Percentiles rank a stretch among this genome's conserved stretches.
These are phyloP conservation scores for Lasiosphaeria ovina DNA, from an alignment of 495 filamentous ascomycete genomes.

Conservation along the genomic window DNA sequence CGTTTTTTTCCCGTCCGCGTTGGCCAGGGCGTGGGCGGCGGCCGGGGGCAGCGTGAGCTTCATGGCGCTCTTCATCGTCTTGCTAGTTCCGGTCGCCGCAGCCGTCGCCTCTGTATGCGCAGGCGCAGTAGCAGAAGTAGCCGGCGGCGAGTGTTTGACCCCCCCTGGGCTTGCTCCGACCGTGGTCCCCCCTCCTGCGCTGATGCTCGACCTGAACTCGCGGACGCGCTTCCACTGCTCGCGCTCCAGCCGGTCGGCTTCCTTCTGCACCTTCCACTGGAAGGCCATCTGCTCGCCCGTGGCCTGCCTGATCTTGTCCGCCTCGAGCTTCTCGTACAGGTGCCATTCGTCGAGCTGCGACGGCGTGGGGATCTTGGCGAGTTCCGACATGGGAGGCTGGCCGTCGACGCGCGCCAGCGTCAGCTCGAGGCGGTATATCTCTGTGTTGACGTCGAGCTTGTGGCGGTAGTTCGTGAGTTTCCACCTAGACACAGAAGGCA, in stretches of 20 bases:
- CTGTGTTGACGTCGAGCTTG: constrained; percentile 28
- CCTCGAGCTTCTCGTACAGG: constrained; percentile 39
- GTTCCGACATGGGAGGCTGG: constrained; percentile 30
- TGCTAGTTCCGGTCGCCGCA: not conserved
- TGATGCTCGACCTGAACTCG: constrained; percentile 15
- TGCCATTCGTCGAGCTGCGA: constrained; percentile 50
- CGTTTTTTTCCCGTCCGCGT: not conserved
- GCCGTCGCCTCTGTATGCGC: too few species aligned
- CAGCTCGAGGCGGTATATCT: constrained; percentile 34
- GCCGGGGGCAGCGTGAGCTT: constrained; percentile 3
- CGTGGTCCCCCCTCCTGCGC: not conserved
- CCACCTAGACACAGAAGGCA: constrained; percentile 20
- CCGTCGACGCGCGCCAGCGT: constrained; percentile 32
- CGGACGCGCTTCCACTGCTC: constrained; percentile 12
- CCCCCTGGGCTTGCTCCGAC: not conserved
- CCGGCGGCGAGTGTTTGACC: too few species aligned
- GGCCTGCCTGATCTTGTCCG: constrained; percentile 24
- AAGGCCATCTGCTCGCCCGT: constrained; percentile 6
- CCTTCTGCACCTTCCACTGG: constrained; percentile 12
- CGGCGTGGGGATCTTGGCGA: constrained; percentile 38
- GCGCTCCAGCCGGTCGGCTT: constrained; percentile 9
- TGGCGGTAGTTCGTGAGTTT: constrained; percentile 38
- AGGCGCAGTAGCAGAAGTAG: too few species aligned
- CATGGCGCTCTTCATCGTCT: constrained; percentile 5
- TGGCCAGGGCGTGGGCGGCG: not conserved